These are phyloP conservation scores for Pyrenula aspistea DNA, from an alignment of 495 filamentous ascomycete genomes.

Conservation along the genomic window DNA sequence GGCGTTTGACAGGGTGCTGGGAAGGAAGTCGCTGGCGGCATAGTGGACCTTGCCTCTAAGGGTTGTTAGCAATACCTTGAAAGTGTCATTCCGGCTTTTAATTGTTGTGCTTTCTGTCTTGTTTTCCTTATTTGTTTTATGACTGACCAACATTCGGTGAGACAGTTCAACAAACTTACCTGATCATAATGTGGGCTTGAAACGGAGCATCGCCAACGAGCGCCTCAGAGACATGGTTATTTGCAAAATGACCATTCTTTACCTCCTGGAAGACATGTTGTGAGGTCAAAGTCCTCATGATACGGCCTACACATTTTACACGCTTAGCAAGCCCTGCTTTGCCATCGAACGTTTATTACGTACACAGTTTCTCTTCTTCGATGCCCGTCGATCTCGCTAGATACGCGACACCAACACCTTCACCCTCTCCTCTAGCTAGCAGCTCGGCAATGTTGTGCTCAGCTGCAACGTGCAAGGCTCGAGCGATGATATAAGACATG, in stretches of 20 bases:
- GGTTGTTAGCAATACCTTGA: background rate
- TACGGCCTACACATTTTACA: background rate
- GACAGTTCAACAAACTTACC: slow-evolving; percentile 1
- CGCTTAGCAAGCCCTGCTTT: background rate
- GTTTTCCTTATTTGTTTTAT: background rate
- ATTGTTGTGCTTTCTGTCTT: background rate
- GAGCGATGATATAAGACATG: background rate
- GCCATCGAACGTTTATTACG: background rate
- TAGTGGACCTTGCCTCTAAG: slow-evolving; percentile 7
- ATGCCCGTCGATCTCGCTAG: background rate
- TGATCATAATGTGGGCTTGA: slow-evolving; percentile 19
- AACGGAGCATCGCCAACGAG: slow-evolving; percentile 19
- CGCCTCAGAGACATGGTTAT: slow-evolving; percentile 19
- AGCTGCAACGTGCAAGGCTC: background rate
- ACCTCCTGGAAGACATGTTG: slow-evolving; percentile 20
- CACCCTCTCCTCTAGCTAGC: background rate
- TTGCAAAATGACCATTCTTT: slow-evolving; percentile 15
- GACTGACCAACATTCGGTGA: background rate
- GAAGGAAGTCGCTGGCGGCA: slow-evolving; percentile 17
- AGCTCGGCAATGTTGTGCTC: background rate
- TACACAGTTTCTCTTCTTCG: background rate
- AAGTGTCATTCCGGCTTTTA: background rate
- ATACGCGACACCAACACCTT: background rate
- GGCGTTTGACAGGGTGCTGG: slow-evolving; percentile 15
- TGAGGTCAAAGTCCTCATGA: slow-evolving; percentile 22